These are phyloP conservation scores for Phaseolus coccineus DNA, from an alignment of 331 rosid species.

Conservation along the genomic window DNA sequence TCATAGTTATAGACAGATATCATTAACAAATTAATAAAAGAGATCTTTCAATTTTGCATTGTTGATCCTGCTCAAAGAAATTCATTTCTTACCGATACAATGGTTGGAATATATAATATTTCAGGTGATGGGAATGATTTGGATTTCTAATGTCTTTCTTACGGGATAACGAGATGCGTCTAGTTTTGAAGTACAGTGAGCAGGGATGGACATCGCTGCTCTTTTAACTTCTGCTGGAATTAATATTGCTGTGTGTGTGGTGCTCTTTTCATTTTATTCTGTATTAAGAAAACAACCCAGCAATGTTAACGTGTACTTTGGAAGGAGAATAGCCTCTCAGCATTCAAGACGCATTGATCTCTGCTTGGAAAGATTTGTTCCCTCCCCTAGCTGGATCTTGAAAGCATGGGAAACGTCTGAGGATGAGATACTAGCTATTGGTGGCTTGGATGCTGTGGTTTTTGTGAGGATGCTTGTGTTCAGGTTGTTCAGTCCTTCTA, in stretches of 20 bases:
- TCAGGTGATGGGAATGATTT: slow-evolving; percentile 49
- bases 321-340: slow-evolving; percentile 60
- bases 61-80: slow-evolving; percentile 42
- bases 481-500: slow-evolving; percentile 58
- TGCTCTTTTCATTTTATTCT: slow-evolving; percentile 74
- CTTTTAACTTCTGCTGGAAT: slow-evolving; percentile 92
- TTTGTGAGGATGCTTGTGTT: slow-evolving; percentile 75
- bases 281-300: slow-evolving; percentile 87
- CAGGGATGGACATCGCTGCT: slow-evolving; percentile 77
- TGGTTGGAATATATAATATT: slow-evolving; percentile 40
- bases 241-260: slow-evolving; percentile 69
- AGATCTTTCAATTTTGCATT: slow-evolving; percentile 11
- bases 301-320: slow-evolving; percentile 75
- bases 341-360: slow-evolving; percentile 44
- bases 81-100: slow-evolving; percentile 29
- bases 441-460: slow-evolving; percentile 86
- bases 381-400: slow-evolving; percentile 85
- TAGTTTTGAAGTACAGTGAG: slow-evolving; percentile 41
- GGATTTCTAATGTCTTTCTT: slow-evolving; percentile 41
- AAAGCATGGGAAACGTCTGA: slow-evolving; percentile 83
- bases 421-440: slow-evolving; percentile 68
- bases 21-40: slow-evolving; percentile 2
- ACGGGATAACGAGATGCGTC: slow-evolving; percentile 40
- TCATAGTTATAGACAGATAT: slow-evolving; percentile 21
- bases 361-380: slow-evolving; percentile 82